These are phyloP conservation scores for Globisporangium acanthophoron DNA, from an alignment of 352 stramenopile genomes.

Conservation along the genomic window DNA sequence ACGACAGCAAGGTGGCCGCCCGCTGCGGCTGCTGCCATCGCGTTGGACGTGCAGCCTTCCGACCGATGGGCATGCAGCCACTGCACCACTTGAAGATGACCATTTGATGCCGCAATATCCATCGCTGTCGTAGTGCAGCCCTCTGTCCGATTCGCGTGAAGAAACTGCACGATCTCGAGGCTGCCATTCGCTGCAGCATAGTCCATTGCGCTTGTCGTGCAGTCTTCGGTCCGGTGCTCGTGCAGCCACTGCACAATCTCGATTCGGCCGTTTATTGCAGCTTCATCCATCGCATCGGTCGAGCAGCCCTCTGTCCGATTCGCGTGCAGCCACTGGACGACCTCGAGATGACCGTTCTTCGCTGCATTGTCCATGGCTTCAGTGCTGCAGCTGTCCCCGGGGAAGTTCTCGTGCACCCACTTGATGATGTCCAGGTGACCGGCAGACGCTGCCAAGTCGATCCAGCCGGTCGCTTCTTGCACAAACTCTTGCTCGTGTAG, in stretches of 20 bases:
- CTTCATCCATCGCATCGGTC: neutral
- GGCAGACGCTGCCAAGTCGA: neutral
- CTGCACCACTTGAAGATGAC: neutral
- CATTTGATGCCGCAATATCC: neutral
- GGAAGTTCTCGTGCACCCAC: neutral
- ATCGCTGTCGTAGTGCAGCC: no score
- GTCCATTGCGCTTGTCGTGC: no score
- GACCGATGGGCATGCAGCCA: slow-evolving; percentile 8
- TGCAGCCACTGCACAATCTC: slow-evolving; percentile 29
- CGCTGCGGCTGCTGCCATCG: neutral
- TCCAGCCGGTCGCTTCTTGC: neutral
- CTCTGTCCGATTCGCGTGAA: neutral
- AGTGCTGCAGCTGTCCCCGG: neutral
- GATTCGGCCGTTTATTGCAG: slow-evolving; percentile 15
- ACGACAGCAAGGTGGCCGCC: neutral
- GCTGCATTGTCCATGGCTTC: no score
- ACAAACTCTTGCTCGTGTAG: slow-evolving; percentile 3
- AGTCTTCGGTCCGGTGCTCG: neutral
- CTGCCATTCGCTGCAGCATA: neutral
- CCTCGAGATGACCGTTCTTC: neutral
- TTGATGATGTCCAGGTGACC: neutral
- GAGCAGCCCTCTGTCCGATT: neutral
- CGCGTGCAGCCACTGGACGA: no score
- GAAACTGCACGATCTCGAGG: neutral
- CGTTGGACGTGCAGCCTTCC: slow-evolving; percentile 18